phyloP scores from a whole-genome alignment of 108 stramenopile genomes.

The Nannochloropsis oceanica region DNA sequence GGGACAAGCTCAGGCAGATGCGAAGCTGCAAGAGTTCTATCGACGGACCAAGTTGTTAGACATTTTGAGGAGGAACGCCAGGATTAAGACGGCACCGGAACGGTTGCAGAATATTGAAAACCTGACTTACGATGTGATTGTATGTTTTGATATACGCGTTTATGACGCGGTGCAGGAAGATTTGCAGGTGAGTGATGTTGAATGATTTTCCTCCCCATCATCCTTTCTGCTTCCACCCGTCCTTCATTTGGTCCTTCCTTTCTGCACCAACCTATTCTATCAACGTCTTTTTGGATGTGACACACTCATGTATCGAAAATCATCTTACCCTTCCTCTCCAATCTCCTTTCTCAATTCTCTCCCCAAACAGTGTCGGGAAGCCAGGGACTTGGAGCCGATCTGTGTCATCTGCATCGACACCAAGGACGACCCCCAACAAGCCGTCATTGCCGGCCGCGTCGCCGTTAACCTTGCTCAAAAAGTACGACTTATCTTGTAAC shows the following conservation, averaged over 20 bases:
- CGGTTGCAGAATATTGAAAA: background rate
- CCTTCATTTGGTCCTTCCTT: no score
- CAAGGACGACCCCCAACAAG: background rate
- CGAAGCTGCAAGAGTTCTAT: background rate
- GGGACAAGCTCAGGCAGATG: background rate
- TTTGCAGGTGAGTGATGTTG: background rate
- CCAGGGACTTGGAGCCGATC: background rate
- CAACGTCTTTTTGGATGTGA: no score
- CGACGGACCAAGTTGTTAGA: background rate
- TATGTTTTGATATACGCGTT: background rate
- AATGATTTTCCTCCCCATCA: no score
- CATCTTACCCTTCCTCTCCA: no score
- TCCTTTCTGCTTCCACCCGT: no score
- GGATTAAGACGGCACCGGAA: background rate
- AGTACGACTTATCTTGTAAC: no score
- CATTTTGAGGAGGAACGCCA: background rate
- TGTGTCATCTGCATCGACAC: background rate
- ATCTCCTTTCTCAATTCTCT: no score
- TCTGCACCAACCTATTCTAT: no score
- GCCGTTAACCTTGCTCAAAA: background rate
- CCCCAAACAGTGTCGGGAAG: background rate
- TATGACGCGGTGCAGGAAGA: background rate
- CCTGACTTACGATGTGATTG: background rate
- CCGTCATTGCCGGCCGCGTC: background rate
- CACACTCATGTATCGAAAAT: no score